Base-by-base conservation (phyloP, 2,329 filamentous ascomycete genomes). In the Clathrospora elynae region DNA sequence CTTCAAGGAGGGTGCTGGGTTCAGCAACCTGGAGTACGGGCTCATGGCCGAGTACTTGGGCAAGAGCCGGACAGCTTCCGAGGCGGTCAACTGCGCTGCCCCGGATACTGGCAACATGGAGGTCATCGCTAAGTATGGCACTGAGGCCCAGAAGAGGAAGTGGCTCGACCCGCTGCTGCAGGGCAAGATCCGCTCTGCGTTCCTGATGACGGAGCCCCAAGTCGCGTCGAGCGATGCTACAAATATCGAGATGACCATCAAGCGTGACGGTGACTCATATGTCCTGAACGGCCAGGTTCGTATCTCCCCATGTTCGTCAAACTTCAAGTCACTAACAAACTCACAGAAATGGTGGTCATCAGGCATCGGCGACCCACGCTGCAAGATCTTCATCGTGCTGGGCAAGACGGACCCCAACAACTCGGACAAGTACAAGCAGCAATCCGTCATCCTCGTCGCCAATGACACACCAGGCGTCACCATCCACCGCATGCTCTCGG, bases 261-360 rank as follows among this genome's bases (percentile, higher is more conserved):
- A 76, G 55, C 83, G 82, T 44, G 90, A 96, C 55, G 92, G 91
- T 8, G 83, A 93, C 64, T 83, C 93, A 60, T 96, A 93, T 67
- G 84, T 97, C 12, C 79, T 99, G 39, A 96, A 97, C 66, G 93
- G 93, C 43, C 81, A 84, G 59, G 86, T 89, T 74, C 46, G 80
- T 26, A 9, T 10, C 6, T 7, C 1, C 8, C 11, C 9, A 11
- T 4, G 2, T 4, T 11, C n/a, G n/a, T n/a, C n/a, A n/a, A 12
- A 30, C 29, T 23, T 12, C 26, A 11, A 10, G 10, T 24, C 13
- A 14, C 42, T 46, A 46, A 50, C 95, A 71, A 73, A 91, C 55
- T 77, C n/a, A 41, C 53, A 92, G 83, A 99, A 99, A 89, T 99
- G 93, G 93, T 99, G 93, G 93, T 95, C 90, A 18, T 95, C 89